Base-by-base conservation (phyloP, 805 yeast species). In the Metschnikowia rubicola region DNA sequence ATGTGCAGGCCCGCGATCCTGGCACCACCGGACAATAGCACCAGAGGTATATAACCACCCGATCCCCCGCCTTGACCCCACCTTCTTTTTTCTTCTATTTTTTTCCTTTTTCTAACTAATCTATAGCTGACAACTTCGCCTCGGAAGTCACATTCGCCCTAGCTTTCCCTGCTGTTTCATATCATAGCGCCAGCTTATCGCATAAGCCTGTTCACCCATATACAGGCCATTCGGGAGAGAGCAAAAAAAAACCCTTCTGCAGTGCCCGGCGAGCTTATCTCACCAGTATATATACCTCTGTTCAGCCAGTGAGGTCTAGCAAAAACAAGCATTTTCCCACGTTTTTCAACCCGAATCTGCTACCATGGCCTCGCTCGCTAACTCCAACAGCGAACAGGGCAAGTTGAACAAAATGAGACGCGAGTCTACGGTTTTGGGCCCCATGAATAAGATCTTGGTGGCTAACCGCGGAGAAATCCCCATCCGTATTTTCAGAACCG, bases 401-500 rank as follows among this genome's bases (percentile, higher is more conserved):
- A 61, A 61, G 56, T 57, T 69, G 52, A 66, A 66, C 56, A 64
- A 67, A 52, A 64, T 73, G 73, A 65, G 78, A 55, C 58, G 73
- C 43, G 70, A 69, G 48, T 65, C 73, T 43, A 67, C 71, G 36
- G 73, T 73, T 28, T 58, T 73, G 55, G 78, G 77, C 41, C 71
- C 69, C 47, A 68, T 70, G 73, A 69, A 71, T 67, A 82, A 83
- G 74, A 79, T 86, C 62, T 72, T 87, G 53, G 94, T 87, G 35
- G 92, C 92, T 55, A 86, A 85, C 73, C 75, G 94, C 72, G 94
- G 92, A 59, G 92, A 86, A 67, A 86, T 86, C 59, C 92, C 92
- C 37, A 84, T 85, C 62, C 73, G 94, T 71, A 91, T 92, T 66
- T 92, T 92, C 72, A 81, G 99, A 72, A 85, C 97, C 33, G 99